These are phyloP conservation scores for Isatis tinctoria DNA, from an alignment of 345 rosid genomes.

Conservation along the genomic window DNA sequence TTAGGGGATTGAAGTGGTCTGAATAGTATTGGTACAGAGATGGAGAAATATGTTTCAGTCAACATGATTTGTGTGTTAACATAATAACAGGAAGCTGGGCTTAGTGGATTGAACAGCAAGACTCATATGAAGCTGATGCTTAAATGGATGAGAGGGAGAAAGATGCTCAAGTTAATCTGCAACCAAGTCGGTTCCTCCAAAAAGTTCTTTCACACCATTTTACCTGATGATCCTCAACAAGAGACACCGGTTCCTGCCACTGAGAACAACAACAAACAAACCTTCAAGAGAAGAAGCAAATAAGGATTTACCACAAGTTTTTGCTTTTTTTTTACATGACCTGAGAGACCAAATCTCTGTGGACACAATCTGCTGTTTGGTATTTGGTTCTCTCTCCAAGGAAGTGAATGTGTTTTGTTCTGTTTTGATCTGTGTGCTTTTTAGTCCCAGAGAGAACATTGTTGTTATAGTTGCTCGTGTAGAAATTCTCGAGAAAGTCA, in stretches of 20 bases:
- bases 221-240: constrained; percentile 63
- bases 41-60: neutral
- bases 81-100: constrained; percentile 57
- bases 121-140: constrained; percentile 92
- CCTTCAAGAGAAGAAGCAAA: constrained; percentile 16
- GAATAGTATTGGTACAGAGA: neutral
- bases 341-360: neutral
- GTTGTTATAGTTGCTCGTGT: neutral
- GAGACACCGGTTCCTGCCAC: constrained; percentile 17
- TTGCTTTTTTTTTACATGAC: neutral
- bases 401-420: neutral
- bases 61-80: neutral
- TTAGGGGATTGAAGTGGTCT: neutral
- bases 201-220: constrained; percentile 64
- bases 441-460: neutral
- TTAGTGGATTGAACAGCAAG: constrained; percentile 72
- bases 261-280: constrained; percentile 5
- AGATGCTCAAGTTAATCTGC: constrained; percentile 79
- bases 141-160: constrained; percentile 97
- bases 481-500: neutral
- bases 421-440: too few species aligned
- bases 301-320: neutral
- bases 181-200: constrained; percentile 73
- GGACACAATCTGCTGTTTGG: neutral
- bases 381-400: neutral